A percentile compares a stretch with the other conserved stretches of the same genome.
Conservation (phyloP, 2,329 filamentous ascomycete species). For the Cryphonectria parasitica region DNA sequence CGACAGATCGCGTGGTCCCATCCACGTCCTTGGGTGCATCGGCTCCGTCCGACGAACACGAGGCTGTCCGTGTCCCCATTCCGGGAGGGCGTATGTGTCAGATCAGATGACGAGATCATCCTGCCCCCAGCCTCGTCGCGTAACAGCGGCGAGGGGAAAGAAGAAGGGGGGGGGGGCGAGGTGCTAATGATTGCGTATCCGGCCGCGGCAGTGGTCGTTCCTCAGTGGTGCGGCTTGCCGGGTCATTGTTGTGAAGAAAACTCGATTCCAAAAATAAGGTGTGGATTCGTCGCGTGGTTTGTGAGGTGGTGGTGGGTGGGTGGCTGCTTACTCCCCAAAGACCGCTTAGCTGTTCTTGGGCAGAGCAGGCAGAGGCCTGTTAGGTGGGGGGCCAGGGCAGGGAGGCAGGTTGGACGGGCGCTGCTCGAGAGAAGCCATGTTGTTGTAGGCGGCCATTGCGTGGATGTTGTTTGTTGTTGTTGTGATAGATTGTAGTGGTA, state of each 20-base stretch:
- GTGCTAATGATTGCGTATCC: slow-evolving; percentile 11
- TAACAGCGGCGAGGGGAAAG: slow-evolving; percentile 1
- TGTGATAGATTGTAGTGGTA: background rate
- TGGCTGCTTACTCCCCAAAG: background rate
- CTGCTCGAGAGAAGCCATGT: slow-evolving; percentile 41
- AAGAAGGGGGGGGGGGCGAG: background rate
- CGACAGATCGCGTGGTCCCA: background rate
- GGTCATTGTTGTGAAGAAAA: background rate
- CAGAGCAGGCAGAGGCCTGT: slow-evolving; percentile 66
- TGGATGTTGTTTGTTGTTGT: slow-evolving; percentile 9
- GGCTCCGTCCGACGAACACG: background rate
- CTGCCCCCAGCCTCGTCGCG: slow-evolving; percentile 6
- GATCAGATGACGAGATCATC: slow-evolving; percentile 5
- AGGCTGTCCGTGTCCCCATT: slow-evolving; percentile 12
- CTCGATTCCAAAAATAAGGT: slow-evolving; percentile 7
- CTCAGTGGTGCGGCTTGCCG: slow-evolving; percentile 10
- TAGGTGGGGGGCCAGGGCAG: slow-evolving; percentile 68
- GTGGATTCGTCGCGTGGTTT: slow-evolving; percentile 14
- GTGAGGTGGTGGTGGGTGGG: background rate
- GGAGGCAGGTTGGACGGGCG: slow-evolving; percentile 69
- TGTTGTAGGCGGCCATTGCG: slow-evolving; percentile 30
- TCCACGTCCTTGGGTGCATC: background rate
- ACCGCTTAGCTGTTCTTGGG: slow-evolving; percentile 59
- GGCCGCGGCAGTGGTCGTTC: slow-evolving; percentile 15
- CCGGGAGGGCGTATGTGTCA: background rate